Base-by-base conservation (phyloP, 306 rosid species). In the Cucurbita pepo region DNA sequence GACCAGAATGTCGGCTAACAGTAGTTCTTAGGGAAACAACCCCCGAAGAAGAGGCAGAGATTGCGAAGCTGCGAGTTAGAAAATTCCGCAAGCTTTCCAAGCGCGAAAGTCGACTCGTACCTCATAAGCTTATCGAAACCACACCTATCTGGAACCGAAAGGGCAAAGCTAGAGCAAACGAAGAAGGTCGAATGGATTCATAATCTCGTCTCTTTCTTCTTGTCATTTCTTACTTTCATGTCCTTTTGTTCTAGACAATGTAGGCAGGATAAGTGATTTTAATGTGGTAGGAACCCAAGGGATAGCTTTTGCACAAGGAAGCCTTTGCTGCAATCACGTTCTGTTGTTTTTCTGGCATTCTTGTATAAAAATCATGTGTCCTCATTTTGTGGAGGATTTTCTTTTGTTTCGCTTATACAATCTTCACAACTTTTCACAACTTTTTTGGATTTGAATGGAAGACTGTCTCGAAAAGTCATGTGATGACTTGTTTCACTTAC, bases 121-220 rank as follows among this genome's bases (percentile, higher is more conserved):
- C 98, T 13, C 98, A 94, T 80, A 76, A 85, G 79, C 96, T 90
- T 78, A 90, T 94, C 18, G 98, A 88, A 88, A 85, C 90, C 8
- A 90, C 79, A 74, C 82, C 98, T 10, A 75, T 90, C 58, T 90
- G 98, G 98, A 89, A 88, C 48, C 85, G 96, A 75, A 94, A 94
- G 81, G 87, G 52, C 40, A 73, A 73, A 37, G 54, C 66, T 6
- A 56, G 8, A 45, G 56, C 54, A 1, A 56, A 50, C 2, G 41
- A 21, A 56, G 67, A 50, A 51, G 44, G 60, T 52, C 12, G 30
- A 5, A 51, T 51, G 47, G 74, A 60, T 70, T 4, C 9, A 34
- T 30, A 56, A 21, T 21, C 10, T 22, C 40, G 12, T 66, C 55
- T 45, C 55, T 44, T 66, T 21, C 40, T 10, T 40, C 55, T 36